Base-by-base conservation (phyloP, 1,284 basidiomycete species). In the Puccinia novopanici region DNA sequence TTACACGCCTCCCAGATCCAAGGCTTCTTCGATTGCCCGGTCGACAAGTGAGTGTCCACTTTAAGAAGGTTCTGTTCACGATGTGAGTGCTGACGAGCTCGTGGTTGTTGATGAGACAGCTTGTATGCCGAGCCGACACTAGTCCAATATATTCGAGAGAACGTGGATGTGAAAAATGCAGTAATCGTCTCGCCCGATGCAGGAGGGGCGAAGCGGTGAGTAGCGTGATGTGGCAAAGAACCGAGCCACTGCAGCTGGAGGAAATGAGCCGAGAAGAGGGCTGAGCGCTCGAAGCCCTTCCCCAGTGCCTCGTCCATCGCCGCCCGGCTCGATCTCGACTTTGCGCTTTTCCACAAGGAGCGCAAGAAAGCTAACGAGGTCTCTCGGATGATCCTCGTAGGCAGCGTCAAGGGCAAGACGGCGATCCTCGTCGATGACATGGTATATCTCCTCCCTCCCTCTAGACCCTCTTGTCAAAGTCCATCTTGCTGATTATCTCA, bases 401-500 rank as follows among this genome's bases (percentile, higher is more conserved):
- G 97, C 6, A 91, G 92, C 84, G 95, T 96, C 82, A 91, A 91
- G 84, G 94, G 91, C 86, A 99, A 99, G 88, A 89, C 92, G 61
- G 97, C 96, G 80, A 94, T 99, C 82, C 89, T 99, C n/a, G 95
- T 99, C 74, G 97, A 99, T 89, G 97, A 99, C 88, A 99, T 99
- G 97, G 86, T 82, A 13, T 54, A 55, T 70, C 6, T 27, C 19
- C 48, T 12, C 22, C 22, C 24, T 22, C 30, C 59, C 42, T 8
- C 37, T 19, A 10, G 4, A 30, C 52, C 24, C 22, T 6, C 59
- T 30, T 13, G n/a, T 71, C 45, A 6, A 27, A 12, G 22, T 8
- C 4, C 24, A 12, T 12, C 22, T 72, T 55, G 4, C 54, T 55
- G n/a, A 67, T 63, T 45, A 10, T 50, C 24, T 12, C n/a, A 17